Percentiles rank a stretch among this genome's conserved stretches.
Conservation (phyloP, 2,329 filamentous ascomycete species). For the Tetracladium maxilliforme region DNA sequence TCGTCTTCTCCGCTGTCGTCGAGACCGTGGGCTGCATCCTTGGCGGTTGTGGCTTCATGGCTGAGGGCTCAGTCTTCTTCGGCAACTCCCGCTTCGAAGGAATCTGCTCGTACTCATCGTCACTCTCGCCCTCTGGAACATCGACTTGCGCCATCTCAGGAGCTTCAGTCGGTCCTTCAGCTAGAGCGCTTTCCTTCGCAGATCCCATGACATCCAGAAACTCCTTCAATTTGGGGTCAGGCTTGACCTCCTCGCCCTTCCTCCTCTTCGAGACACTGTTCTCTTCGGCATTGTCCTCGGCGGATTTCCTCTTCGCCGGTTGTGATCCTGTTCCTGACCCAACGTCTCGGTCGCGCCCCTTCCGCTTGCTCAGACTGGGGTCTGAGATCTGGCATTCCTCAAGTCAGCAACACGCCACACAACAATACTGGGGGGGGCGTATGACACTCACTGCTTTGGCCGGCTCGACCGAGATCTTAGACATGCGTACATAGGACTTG, state of each 20-base stretch:
- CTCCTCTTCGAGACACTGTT: constrained; percentile 55
- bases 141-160: constrained; percentile 21
- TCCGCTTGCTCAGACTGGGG: neutral
- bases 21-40: neutral
- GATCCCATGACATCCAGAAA: constrained; percentile 72
- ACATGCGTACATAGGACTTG: constrained; percentile 89
- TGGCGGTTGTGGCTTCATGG: neutral
- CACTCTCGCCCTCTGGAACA: constrained; percentile 43
- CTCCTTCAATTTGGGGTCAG: constrained; percentile 72
- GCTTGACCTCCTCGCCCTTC: constrained; percentile 37
- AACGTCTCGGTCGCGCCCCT: neutral
- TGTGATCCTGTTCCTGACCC: no score
- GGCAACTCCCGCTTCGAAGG: constrained; percentile 34
- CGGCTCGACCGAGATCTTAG: constrained; percentile 78
- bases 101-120: constrained; percentile 61
- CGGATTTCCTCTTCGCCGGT: no score
- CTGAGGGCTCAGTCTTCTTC: constrained; percentile 12
- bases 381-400: neutral
- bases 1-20: constrained; percentile 1
- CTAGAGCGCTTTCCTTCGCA: constrained; percentile 34
- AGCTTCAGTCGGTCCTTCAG: constrained; percentile 18
- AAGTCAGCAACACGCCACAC: neutral
- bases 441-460: constrained; percentile 60
- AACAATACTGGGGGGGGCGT: no score
- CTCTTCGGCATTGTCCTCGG: no score